Evolutionary conservation across 331 rosid genomes (phyloP), one percentile per base, ranked within the genome.

Genomic region (Rhamnella rubrinervis): DNA sequence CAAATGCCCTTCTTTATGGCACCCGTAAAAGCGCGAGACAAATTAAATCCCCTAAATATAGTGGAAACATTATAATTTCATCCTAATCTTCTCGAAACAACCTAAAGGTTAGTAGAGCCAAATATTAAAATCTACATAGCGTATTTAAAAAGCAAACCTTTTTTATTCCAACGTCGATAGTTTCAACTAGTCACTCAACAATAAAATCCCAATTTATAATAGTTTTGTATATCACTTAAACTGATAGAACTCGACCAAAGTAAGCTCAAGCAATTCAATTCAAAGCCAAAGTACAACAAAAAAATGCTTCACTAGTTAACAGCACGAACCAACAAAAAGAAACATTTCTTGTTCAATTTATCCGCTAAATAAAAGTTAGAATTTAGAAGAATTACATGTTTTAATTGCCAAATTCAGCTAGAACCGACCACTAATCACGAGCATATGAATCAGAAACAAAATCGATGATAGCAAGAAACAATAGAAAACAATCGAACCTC

Each of bases 401-500:
- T 11, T 11, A 79, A 77, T 37, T 47, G 28, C n/a, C 31, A 31
- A 58, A 17, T 46, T 20, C 35, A 8, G 35, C 16, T 11, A 23
- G 23, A 50, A 10, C 25, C 2, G 19, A 26, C 25, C 47, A 28
- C n/a, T 28, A 38, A 53, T 66, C 56, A 17, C 68, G 5, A 64
- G 7, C 44, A 67, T n/a, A 37, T 12, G 40, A 15, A 28, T 40
- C 9, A 14, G 6, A 58, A 56, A 25, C n/a, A 26, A 66, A 39
- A 66, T 50, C 31, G 61, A 55, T 41, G 56, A 59, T 71, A 61
- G 56, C 65, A 20, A 51, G 56, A 47, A 74, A 66, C 35, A 52
- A 20, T 5, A 38, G 8, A 25, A 67, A 31, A 26, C 6, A 74
- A 62, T 66, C 81, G n/a, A 68, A 93, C 98, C 96, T 91, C 98